Evolutionary conservation across 306 rosid species (phyloP).

Genomic region (Vigna hirtella): DNA sequence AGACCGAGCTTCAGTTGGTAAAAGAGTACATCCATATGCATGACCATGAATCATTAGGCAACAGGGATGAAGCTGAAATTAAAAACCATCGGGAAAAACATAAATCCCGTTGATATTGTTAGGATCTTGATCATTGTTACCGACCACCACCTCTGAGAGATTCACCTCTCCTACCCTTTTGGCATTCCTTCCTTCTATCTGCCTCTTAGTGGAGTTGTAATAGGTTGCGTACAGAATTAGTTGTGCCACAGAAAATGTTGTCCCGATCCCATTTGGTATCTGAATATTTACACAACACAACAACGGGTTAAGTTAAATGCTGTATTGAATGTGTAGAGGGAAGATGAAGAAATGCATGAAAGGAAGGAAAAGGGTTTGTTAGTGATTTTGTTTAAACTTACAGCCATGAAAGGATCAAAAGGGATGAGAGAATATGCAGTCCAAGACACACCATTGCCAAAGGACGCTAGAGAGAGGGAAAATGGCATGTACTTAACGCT

Average conservation of each 20-base stretch:
- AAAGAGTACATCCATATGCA: background rate
- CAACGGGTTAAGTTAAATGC: no score
- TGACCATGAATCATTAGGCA: background rate
- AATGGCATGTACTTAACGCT: conserved; percentile 91
- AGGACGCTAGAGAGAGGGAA: conserved; percentile 66
- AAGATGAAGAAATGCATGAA: background rate
- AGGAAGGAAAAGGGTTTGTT: background rate
- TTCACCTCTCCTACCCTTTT: conserved; percentile 34
- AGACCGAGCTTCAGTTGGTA: background rate
- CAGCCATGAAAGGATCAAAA: conserved; percentile 75
- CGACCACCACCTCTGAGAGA: conserved; percentile 55
- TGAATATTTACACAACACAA: conserved; percentile 35
- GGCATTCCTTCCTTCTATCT: conserved; percentile 56
- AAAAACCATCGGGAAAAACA: background rate
- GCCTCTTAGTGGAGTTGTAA: conserved; percentile 70
- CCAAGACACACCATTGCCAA: conserved; percentile 79
- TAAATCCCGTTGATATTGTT: conserved; percentile 20
- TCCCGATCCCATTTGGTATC: conserved; percentile 87
- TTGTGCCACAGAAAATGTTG: conserved; percentile 60
- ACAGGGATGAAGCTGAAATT: background rate
- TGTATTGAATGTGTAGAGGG: no score
- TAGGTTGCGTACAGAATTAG: conserved; percentile 73
- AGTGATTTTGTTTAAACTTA: background rate
- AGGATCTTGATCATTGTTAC: background rate
- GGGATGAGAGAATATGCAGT: conserved; percentile 69